Evolutionary conservation across 2,329 filamentous ascomycete species (phyloP), one percentile per base, ranked within the genome.

Genomic region (Colletotrichum sojae): DNA sequence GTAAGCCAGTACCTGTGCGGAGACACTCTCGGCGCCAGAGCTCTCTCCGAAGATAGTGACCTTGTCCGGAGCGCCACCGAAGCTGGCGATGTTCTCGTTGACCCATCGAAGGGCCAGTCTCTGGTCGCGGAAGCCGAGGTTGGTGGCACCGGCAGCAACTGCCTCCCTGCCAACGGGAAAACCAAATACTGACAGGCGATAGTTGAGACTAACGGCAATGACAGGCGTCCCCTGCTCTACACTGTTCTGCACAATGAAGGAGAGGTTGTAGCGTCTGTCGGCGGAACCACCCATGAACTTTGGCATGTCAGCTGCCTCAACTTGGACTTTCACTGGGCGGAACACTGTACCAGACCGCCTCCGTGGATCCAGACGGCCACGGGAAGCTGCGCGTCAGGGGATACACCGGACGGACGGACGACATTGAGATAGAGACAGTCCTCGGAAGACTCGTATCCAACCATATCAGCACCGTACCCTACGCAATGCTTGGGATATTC

Each of bases 381-480:
- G 0, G 89, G 89, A 2, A 91, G 79, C 9, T 78, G 80, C 2
- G 76, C 75, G 8, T 74, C 73, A 39, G 76, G 70, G 9, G 80
- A 75, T 5, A 83, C 78, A 6, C 84, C 83, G 9, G 84, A 77
- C 0, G 88, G 88, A 4, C 89, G 83, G 27, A 91, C 80, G 8
- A 92, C 83, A 72, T 91, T 91, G 69, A 91, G 78, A 52, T 87
- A 89, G 4, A 91, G 81, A 70, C 90, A 91, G 73, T 90, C 86
- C 73, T 91, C 89, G 12, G 81, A 70, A 16, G 49, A 40, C 64
- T 70, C 64, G 25, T 70, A 70, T 15, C 64, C 67, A 13, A 59
- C 12, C 71, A 76, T 72, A 40, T 78, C 76, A 9, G 20, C 54
- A 16, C 85, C 85, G 61, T 87, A 88, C n/a, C 84, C 84, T 43